phyloP scores from a whole-genome alignment of 2,329 filamentous ascomycete genomes.

The Alternaria arborescens region DNA sequence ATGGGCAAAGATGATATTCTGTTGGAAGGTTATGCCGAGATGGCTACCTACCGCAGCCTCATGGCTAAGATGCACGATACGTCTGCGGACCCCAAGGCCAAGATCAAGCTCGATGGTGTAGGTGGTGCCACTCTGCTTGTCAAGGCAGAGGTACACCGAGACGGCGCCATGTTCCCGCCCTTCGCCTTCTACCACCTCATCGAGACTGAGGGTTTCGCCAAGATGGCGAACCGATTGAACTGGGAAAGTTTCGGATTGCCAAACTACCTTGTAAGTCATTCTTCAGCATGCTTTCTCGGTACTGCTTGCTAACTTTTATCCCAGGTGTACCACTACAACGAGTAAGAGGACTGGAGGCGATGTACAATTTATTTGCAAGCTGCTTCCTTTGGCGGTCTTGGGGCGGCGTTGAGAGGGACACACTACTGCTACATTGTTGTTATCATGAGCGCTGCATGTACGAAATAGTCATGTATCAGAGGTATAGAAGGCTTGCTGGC shows the following conservation, averaged over 20 bases:
- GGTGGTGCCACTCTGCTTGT: slow-evolving; percentile 92
- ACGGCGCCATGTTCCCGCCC: slow-evolving; percentile 97
- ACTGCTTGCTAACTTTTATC: slow-evolving; percentile 2
- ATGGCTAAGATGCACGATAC: slow-evolving; percentile 83
- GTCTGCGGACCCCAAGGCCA: slow-evolving; percentile 61
- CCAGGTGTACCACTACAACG: slow-evolving; percentile 89
- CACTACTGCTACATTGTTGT: slow-evolving; percentile 13
- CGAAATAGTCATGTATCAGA: slow-evolving; percentile 16
- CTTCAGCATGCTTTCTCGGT: too few relatives aligned
- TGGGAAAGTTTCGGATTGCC: slow-evolving; percentile 89
- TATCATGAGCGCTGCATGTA: slow-evolving; percentile 19
- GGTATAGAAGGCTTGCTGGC: slow-evolving; percentile 23
- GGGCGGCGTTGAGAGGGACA: slow-evolving; percentile 39
- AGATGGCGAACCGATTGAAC: slow-evolving; percentile 90
- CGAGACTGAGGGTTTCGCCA: slow-evolving; percentile 97
- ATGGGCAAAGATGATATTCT: slow-evolving; percentile 94
- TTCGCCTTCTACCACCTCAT: slow-evolving; percentile 97
- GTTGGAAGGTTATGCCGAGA: slow-evolving; percentile 89
- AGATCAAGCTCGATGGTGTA: slow-evolving; percentile 87
- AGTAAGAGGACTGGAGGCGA: slow-evolving; percentile 59
- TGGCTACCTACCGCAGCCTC: slow-evolving; percentile 88
- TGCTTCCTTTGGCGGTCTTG: slow-evolving; percentile 34
- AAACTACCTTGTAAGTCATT: slow-evolving; percentile 84
- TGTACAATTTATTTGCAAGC: slow-evolving; percentile 9
- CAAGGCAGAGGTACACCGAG: slow-evolving; percentile 94